Evolutionary conservation across 208 protist genomes (phyloP), one percentile per base, ranked within the genome.

Genomic region (Leishmania amazonensis): DNA sequence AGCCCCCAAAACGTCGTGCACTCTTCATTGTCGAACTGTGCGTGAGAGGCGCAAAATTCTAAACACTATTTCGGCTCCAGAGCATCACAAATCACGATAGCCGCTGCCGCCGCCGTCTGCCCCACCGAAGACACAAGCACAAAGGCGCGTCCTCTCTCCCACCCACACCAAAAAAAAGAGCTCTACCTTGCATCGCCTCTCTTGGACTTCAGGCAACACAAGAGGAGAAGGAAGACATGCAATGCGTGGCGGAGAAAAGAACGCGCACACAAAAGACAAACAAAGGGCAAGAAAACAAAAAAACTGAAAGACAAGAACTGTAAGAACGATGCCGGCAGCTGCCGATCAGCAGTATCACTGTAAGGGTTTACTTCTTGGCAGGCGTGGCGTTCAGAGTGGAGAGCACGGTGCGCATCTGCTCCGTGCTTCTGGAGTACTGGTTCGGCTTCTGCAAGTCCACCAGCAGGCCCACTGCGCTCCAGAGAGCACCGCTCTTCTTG

Each of bases 401-500:
- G 7, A 96, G 79, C 71, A 96, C 88, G 38, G 78, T 83, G 51
- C 94, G 89, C 94, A 97, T 97, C 67, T 88, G 89, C 79, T 97
- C 94, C 13, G 94, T 97, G 64, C 84, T 88, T 80, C 95, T 97
- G 38, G 91, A 96, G 81, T 93, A 93, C 42, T 83, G 81, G 83
- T 96, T 97, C 13, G 92, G 87, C 83, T 93, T 96, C 78, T 89
- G 86, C 35, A 97, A 84, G 74, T 96, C 93, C 31, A 94, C 89
- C 45, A 96, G 67, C 80, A 94, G 85, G 11, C 87, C 89, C n/a
- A 97, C 90, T 42, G 84, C 87, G 64, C 71, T 92, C 94, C 94
- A 97, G 67, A 95, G 83, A 24, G 90, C 85, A 9, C 87, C 91
- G 79, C 74, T 90, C 84, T 94, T 93, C 79, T 90, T 87, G 81